phyloP scores from a whole-genome alignment of 805 yeast genomes.

The Blastobotrys americana region DNA sequence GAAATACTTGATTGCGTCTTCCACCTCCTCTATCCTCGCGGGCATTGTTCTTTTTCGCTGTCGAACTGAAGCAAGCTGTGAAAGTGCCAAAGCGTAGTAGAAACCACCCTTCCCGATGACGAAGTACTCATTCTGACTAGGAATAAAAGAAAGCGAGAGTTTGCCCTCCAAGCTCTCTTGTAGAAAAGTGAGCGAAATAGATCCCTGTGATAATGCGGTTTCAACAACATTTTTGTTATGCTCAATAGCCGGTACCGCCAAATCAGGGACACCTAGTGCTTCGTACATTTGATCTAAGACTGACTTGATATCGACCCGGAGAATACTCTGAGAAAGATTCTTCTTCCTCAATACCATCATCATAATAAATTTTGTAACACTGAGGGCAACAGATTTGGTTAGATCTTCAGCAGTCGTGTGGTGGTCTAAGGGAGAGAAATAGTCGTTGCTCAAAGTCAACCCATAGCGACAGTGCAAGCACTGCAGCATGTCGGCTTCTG shows the following conservation, averaged over 20 bases:
- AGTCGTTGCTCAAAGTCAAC: slow-evolving; percentile 50
- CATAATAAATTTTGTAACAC: slow-evolving; percentile 43
- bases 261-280: slow-evolving; percentile 57
- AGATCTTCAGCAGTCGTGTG: slow-evolving; percentile 38
- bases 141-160: slow-evolving; percentile 14
- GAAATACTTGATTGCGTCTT: slow-evolving; percentile 59
- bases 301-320: slow-evolving; percentile 64
- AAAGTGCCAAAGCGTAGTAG: slow-evolving; percentile 61
- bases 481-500: slow-evolving; percentile 69
- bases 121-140: slow-evolving; percentile 24
- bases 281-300: slow-evolving; percentile 66
- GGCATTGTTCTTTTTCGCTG: slow-evolving; percentile 70
- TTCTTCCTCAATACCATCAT: slow-evolving; percentile 48
- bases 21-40: slow-evolving; percentile 75
- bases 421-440: slow-evolving; percentile 63
- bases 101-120: slow-evolving; percentile 47
- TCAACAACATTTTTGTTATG: slow-evolving; percentile 37
- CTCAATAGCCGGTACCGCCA: slow-evolving; percentile 20
- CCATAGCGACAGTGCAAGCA: slow-evolving; percentile 74
- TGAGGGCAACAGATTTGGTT: slow-evolving; percentile 35
- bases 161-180: slow-evolving; percentile 20
- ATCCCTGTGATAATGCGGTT: slow-evolving; percentile 36
- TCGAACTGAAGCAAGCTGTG: slow-evolving; percentile 61
- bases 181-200: slow-evolving; percentile 16
- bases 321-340: slow-evolving; percentile 51